phyloP scores from a whole-genome alignment of 768 basidiomycete species.

The Lentinus brumalis region DNA sequence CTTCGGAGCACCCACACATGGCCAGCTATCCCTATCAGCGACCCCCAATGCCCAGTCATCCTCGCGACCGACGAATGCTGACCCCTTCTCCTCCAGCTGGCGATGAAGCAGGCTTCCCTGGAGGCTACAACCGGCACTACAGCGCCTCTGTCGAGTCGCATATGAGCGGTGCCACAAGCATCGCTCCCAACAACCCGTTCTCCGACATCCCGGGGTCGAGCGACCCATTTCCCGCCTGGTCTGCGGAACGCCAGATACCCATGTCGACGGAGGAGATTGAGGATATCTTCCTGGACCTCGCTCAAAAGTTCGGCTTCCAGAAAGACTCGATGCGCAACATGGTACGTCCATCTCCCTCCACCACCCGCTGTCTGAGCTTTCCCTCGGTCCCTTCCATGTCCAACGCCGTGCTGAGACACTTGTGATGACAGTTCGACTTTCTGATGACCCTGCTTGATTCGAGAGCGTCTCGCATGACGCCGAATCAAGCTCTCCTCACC shows the following conservation, averaged over 20 bases:
- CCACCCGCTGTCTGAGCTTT: neutral
- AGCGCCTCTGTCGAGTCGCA: constrained; percentile 38
- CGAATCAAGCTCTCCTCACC: constrained; percentile 93
- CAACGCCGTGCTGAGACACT: constrained; percentile 15
- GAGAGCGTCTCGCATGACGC: constrained; percentile 96
- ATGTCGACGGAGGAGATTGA: constrained; percentile 98
- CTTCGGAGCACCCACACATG: too few relatives aligned
- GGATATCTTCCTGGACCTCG: constrained; percentile 96
- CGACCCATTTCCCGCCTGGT: constrained; percentile 95
- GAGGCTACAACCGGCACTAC: constrained; percentile 30
- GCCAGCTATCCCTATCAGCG: too few relatives aligned
- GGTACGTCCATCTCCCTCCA: constrained; percentile 43
- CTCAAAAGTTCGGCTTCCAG: constrained; percentile 99
- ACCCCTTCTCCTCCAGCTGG: constrained; percentile 26
- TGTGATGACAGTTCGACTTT: constrained; percentile 81
- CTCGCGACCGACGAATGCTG: constrained; percentile 15
- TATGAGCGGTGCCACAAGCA: constrained; percentile 27
- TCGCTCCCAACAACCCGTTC: constrained; percentile 28
- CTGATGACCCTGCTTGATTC: constrained; percentile 98
- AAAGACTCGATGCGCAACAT: constrained; percentile 95
- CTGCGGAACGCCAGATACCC: constrained; percentile 88
- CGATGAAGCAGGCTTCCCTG: constrained; percentile 31
- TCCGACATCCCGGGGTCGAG: constrained; percentile 31
- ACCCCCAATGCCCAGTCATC: neutral
- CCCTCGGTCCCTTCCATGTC: neutral